Evolutionary conservation across 345 rosid genomes (phyloP), one percentile per base, ranked within the genome.

Genomic region (Pistacia integerrima): DNA sequence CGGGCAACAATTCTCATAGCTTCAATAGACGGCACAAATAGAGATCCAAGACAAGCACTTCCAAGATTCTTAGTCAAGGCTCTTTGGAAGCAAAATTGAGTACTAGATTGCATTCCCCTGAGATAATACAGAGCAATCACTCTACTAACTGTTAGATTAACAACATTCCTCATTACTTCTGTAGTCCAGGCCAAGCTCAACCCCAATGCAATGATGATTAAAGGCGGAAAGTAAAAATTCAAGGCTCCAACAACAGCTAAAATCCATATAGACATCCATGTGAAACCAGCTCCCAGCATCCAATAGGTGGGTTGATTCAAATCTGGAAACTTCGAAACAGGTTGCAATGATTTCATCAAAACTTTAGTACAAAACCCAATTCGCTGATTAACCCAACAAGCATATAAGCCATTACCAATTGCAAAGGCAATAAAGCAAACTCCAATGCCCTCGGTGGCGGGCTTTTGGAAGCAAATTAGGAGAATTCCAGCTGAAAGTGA

Each of bases 231-330:
- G 75, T 76, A 67, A 81, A 97, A 97, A 73, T 97, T 94, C 79
- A 87, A 72, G 5, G 99, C 97, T 82, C 99, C 98, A 60, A 94
- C 55, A 44, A 97, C 89, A 64, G 97, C 99, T 59, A 94, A 82
- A 52, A 89, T 91, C 99, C 99, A 97, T 30, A 97, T 20, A 10
- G 98, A 97, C 97, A 97, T 94, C 99, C 99, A 97, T 59, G 94
- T 3, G 90, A 94, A 97, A 46, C 99, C 99, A 51, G 84, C 80
- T 25, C 85, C 91, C 70, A 97, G 91, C 98, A 92, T 92, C 82
- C 80, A 89, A 57, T 94, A 97, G 6, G 89, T 90, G 10, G 97
- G 98, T 25, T 83, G 82, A 73, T 94, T 97, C 73, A 97, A 69
- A 74, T 91, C 97, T 2, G 84, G 82, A 57, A 97, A 91, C 75